Evolutionary conservation across 192 early-diverging fungal genomes (phyloP).

Genomic region (Endogone sp.): DNA sequence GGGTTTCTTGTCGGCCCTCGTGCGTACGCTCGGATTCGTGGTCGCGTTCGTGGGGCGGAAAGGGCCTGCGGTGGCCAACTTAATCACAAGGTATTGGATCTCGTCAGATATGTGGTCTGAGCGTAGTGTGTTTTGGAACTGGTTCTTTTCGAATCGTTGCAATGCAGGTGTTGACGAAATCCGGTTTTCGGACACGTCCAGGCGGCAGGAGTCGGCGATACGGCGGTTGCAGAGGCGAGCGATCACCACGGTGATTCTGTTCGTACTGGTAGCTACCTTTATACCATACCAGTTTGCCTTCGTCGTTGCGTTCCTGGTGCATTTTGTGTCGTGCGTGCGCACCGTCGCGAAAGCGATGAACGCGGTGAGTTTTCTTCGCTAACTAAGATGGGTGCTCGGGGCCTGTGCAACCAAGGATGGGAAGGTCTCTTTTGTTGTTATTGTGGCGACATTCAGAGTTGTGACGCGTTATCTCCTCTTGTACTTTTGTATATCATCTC

Average conservation of each 20-base stretch:
- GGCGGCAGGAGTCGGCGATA: conserved; percentile 21
- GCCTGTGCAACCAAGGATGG: background rate
- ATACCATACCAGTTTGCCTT: conserved; percentile 80
- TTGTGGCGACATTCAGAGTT: too few relatives aligned
- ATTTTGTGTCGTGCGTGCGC: conserved; percentile 44
- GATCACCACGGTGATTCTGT: conserved; percentile 39
- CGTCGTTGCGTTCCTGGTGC: conserved; percentile 57
- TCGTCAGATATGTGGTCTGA: too few relatives aligned
- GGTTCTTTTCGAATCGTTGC: too few relatives aligned
- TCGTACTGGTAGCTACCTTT: conserved; percentile 53
- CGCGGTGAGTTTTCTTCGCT: conserved; percentile 16
- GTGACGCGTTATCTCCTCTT: too few relatives aligned
- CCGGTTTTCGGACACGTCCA: too few relatives aligned
- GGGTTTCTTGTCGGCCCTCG: conserved; percentile 21
- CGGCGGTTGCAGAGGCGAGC: conserved; percentile 35
- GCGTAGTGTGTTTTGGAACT: too few relatives aligned
- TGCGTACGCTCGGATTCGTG: conserved; percentile 11
- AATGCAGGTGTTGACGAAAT: too few relatives aligned
- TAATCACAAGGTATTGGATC: too few relatives aligned
- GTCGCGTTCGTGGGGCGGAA: conserved; percentile 20
- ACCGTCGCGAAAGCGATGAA: conserved; percentile 25
- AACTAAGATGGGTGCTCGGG: background rate
- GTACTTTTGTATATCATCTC: too few relatives aligned
- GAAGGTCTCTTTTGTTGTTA: conserved; percentile 7
- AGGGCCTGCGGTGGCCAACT: too few relatives aligned